Base-by-base conservation (phyloP, 805 yeast genomes). In the Metschnikowia cerradonensis region DNA sequence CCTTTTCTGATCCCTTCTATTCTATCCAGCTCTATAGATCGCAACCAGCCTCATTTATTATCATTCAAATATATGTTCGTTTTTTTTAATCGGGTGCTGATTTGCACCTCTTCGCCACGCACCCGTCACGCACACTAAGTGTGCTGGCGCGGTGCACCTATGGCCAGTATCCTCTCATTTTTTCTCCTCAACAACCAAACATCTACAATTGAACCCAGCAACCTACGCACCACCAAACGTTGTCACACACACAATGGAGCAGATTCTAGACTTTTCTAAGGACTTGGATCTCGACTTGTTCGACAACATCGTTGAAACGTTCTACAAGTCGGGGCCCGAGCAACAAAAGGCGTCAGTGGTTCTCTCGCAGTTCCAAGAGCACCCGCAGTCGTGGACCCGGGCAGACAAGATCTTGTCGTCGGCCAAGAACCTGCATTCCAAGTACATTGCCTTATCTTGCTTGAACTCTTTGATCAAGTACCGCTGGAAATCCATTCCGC, bases 371-470 rank as follows among this genome's bases (percentile, higher is more conserved):
- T 91, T 94, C 67, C 97, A 94, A 69, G 96, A 90, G 55, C 87
- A 90, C 67, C 95, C 94, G 2, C 96, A 92, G 60, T 86, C 97
- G 23, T 94, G 99, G 99, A 89, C 87, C 58, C 81, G 87, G 50
- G 94, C 96, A 33, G 98, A 92, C 62, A 83, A 86, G 67, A 91
- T 94, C 53, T 77, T 94, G 57, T 90, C 91, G 58, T 77, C 74
- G 55, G 83, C 96, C 3, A 72, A 75, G 45, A 87, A 90, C 65
- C 77, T 96, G 37, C 96, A 94, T 69, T 79, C 96, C 32, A 94
- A 94, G 71, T 92, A 87, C 68, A 86, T 94, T 67, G 99, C 97
- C 7, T 76, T 94, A 51, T 83, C 95, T 22, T 88, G 94, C 53
- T 75, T 94, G 61, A 96, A 94, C 71, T 90, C 88, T 61, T 78